Evolutionary conservation across 73 alveolate species (phyloP).

Genomic region (Blepharisma stoltei): DNA sequence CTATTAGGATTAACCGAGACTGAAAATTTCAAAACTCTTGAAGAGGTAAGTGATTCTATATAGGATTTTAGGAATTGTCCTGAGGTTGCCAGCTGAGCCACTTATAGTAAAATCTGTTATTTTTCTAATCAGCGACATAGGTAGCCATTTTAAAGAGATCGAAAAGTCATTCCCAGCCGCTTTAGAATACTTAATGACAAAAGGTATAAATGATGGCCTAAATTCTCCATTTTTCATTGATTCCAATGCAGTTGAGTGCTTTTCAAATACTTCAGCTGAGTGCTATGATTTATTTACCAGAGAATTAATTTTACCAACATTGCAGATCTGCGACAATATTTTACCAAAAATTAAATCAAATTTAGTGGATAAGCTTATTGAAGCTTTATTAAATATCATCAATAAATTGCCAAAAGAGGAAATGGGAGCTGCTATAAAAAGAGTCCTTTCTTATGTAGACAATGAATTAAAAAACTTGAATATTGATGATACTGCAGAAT

Average conservation of each 20-base stretch:
- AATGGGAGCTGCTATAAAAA: background rate
- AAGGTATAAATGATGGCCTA: background rate
- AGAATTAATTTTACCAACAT: background rate
- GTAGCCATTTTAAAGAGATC: background rate
- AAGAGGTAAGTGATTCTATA: conserved; percentile 3
- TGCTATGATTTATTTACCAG: background rate
- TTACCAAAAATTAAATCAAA: background rate
- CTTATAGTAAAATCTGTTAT: background rate
- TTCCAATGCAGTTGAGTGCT: conserved; percentile 16
- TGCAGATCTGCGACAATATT: background rate
- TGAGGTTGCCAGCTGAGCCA: conserved; percentile 4
- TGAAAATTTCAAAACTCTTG: background rate
- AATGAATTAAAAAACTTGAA: background rate
- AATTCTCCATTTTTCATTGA: conserved; percentile 14
- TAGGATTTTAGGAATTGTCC: background rate
- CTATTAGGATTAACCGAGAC: conserved; percentile 15
- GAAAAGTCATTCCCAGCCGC: background rate
- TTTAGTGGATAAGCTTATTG: background rate
- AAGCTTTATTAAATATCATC: background rate
- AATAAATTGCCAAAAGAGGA: background rate
- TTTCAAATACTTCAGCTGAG: background rate
- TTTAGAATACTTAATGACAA: background rate
- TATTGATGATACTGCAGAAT: background rate
- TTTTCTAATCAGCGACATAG: background rate
- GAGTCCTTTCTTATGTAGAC: background rate